phyloP scores from a whole-genome alignment of 2,329 filamentous ascomycete species.

The Teratosphaeriaceae sp. region DNA sequence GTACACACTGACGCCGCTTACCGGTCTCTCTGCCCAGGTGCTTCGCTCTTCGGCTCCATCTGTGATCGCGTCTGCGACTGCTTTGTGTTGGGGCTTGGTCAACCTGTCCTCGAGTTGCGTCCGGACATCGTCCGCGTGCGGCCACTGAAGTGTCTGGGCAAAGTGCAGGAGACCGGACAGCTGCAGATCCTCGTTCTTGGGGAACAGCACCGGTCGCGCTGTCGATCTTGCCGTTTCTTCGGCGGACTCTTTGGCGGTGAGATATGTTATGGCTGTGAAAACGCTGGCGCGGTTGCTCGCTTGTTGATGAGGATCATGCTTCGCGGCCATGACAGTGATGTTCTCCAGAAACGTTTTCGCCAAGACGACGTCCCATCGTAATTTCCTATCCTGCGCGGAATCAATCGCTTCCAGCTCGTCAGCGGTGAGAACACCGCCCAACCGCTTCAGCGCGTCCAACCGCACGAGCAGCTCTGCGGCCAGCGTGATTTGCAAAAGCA shows the following conservation, averaged over 20 bases:
- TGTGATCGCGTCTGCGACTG: background rate
- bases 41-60: background rate
- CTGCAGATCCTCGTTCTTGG: slow-evolving; percentile 35
- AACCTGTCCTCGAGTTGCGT: slow-evolving; percentile 2
- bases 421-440: slow-evolving; percentile 23
- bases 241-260: slow-evolving; percentile 17
- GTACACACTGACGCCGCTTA: slow-evolving; percentile 13
- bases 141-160: slow-evolving; percentile 46
- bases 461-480: slow-evolving; percentile 50
- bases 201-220: slow-evolving; percentile 25
- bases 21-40: background rate
- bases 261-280: slow-evolving; percentile 21
- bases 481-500: slow-evolving; percentile 49
- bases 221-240: slow-evolving; percentile 6
- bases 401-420: slow-evolving; percentile 31
- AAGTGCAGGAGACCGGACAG: slow-evolving; percentile 46
- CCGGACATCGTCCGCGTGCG: slow-evolving; percentile 24
- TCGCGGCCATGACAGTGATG: slow-evolving; percentile 34
- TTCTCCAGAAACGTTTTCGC: slow-evolving; percentile 48
- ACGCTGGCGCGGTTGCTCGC: slow-evolving; percentile 16
- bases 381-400: slow-evolving; percentile 41
- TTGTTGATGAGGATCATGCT: no score
- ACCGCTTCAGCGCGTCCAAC: slow-evolving; percentile 31
- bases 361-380: slow-evolving; percentile 51
- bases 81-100: background rate